These are phyloP conservation scores for Rhizophagus prolifer DNA, from an alignment of 192 early-diverging fungal species.

Conservation along the genomic window DNA sequence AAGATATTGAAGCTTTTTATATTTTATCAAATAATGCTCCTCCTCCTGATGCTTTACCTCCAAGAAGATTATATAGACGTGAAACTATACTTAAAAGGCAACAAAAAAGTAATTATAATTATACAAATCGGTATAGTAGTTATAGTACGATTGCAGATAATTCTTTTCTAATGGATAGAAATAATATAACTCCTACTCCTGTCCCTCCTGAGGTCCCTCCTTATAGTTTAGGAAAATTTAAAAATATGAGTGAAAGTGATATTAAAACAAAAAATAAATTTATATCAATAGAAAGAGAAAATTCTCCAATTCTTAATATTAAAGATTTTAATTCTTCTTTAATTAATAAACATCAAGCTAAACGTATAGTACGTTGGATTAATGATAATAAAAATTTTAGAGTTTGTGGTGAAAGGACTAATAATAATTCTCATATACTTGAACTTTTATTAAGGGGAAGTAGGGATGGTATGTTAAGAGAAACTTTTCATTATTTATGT, in stretches of 20 bases:
- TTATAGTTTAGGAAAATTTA: no score
- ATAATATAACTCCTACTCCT: no score
- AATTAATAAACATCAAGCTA: neutral
- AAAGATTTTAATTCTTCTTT: neutral
- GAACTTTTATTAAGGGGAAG: neutral
- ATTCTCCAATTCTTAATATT: neutral
- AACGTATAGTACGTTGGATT: neutral
- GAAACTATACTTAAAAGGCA: no score
- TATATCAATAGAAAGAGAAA: neutral
- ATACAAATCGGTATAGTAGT: no score
- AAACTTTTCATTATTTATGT: neutral
- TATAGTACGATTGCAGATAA: no score
- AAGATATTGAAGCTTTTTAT: constrained; percentile 4
- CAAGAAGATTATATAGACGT: neutral
- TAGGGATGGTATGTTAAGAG: neutral
- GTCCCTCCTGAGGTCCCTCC: no score
- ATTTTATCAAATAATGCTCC: neutral
- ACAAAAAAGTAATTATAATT: no score
- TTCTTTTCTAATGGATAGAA: no score
- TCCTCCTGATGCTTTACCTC: neutral
- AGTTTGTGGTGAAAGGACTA: neutral
- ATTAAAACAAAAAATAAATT: no score
- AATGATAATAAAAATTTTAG: neutral
- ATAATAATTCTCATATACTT: neutral
- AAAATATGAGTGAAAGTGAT: no score